Percentiles rank a stretch among this genome's conserved stretches.
These are phyloP conservation scores for Wallacemonas sp. DNA, from an alignment of 208 protist species.

Conservation along the genomic window DNA sequence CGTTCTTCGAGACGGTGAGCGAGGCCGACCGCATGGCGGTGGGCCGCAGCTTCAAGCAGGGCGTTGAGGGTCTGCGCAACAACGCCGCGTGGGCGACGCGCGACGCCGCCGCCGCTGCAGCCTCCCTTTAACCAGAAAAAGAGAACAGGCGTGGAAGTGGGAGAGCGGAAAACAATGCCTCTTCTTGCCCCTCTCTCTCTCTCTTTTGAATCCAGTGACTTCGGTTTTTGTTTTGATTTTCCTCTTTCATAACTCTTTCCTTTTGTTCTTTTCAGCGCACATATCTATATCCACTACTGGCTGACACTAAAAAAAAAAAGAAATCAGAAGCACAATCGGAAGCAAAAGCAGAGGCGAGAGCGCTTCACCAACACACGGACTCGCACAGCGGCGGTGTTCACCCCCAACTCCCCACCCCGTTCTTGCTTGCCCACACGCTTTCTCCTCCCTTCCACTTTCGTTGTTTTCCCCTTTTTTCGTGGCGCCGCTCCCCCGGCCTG, in stretches of 20 bases:
- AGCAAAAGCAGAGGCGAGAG: constrained; percentile 19
- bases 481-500: background rate
- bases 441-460: background rate
- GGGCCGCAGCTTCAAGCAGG: constrained; percentile 25
- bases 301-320: background rate
- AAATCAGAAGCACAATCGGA: background rate
- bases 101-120: constrained; percentile 21
- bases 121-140: background rate
- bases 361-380: too few species aligned
- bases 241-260: too few species aligned
- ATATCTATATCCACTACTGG: too few species aligned
- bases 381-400: too few species aligned
- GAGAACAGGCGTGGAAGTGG: too few species aligned
- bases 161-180: too few species aligned
- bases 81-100: constrained; percentile 39
- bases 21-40: constrained; percentile 41
- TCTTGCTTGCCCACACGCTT: too few species aligned
- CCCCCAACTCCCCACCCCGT: too few species aligned
- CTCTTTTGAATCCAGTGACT: too few species aligned
- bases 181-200: too few species aligned
- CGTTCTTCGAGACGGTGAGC: constrained; percentile 40
- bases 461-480: background rate
- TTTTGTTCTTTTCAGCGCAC: too few species aligned
- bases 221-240: too few species aligned
- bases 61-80: constrained; percentile 41